Evolutionary conservation across 2,329 filamentous ascomycete genomes (phyloP).

Genomic region (Aspergillus sp.): DNA sequence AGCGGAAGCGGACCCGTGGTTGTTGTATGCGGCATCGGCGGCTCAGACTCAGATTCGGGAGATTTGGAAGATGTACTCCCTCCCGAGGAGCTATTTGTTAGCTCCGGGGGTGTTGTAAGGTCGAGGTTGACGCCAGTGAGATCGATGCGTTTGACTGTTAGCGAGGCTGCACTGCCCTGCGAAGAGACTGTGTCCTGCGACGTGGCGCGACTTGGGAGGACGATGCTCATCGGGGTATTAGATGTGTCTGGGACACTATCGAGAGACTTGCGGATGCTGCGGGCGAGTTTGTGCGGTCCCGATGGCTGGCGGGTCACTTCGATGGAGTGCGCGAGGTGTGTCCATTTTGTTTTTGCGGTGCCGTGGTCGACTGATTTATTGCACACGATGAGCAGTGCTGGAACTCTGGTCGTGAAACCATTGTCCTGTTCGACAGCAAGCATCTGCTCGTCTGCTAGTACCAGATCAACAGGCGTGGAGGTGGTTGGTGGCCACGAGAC

Average conservation of each 20-base stretch:
- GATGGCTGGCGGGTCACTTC: slow-evolving; percentile 35
- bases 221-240: not conserved
- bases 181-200: not conserved
- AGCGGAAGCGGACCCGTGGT: slow-evolving; percentile 1
- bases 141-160: not conserved
- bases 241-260: slow-evolving; percentile 1
- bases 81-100: not conserved
- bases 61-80: not conserved
- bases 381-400: slow-evolving; percentile 33
- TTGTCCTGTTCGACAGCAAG: slow-evolving; percentile 16
- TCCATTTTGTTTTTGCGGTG: slow-evolving; percentile 20
- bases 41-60: slow-evolving; percentile 1
- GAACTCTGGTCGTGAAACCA: slow-evolving; percentile 12
- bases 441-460: slow-evolving; percentile 28
- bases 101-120: slow-evolving; percentile 6
- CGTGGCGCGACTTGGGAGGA: not conserved
- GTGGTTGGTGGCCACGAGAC: slow-evolving; percentile 21
- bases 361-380: slow-evolving; percentile 31
- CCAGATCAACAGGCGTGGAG: slow-evolving; percentile 23
- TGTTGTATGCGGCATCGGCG: slow-evolving; percentile 4
- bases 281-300: slow-evolving; percentile 37
- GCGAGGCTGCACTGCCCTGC: not conserved
- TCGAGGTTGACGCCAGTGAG: not conserved
- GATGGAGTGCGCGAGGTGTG: slow-evolving; percentile 25
- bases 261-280: slow-evolving; percentile 26